Evolutionary conservation across 202 grass and related monocot genomes (phyloP).

Genomic region (Zizania palustris): DNA sequence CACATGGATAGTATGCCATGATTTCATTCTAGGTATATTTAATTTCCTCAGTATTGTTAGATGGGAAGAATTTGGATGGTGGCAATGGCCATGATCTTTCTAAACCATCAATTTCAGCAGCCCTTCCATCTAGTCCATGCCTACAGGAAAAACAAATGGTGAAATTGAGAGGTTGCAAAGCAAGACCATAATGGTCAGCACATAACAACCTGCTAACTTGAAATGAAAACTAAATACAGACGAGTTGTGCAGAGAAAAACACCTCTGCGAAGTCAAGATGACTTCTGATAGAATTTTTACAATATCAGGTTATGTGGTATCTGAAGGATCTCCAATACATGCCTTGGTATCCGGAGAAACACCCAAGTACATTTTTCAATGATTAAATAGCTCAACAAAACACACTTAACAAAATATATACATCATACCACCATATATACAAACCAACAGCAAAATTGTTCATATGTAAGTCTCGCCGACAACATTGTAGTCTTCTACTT

Average conservation of each 20-base stretch:
- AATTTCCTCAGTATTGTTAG: too few species aligned
- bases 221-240: constrained; percentile 22
- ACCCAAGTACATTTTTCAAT: too few species aligned
- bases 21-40: too few species aligned
- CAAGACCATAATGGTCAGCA: not conserved
- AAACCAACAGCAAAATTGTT: not conserved
- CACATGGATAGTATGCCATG: too few species aligned
- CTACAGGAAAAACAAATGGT: too few species aligned
- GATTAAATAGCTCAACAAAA: not conserved
- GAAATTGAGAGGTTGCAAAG: constrained; percentile 1
- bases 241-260: constrained; percentile 27
- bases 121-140: too few species aligned
- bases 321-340: constrained; percentile 27
- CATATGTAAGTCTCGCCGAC: not conserved
- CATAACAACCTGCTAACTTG: not conserved
- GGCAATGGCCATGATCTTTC: too few species aligned
- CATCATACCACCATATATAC: too few species aligned
- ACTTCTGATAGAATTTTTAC: constrained; percentile 53
- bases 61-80: too few species aligned
- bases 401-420: constrained; percentile 9
- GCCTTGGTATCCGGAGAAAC: constrained; percentile 35
- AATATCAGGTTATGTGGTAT: constrained; percentile 36
- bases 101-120: too few species aligned
- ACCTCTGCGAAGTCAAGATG: constrained; percentile 55
- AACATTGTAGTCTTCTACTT: not conserved